Evolutionary conservation across 1,139 yeast genomes (phyloP).

Genomic region (Nakaseomyces uthaithaninus): DNA sequence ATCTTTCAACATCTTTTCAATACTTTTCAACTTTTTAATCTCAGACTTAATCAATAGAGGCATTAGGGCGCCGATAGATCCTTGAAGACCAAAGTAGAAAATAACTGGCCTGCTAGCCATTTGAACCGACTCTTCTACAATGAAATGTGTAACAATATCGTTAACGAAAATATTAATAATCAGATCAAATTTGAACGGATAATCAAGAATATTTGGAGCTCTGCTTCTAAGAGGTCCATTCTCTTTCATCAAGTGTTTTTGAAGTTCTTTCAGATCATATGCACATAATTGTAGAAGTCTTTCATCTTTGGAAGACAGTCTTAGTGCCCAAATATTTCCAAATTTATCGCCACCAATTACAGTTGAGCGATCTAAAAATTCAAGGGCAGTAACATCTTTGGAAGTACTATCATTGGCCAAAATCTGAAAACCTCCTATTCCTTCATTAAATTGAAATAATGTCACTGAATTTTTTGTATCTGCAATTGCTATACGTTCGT

Average conservation of each 20-base stretch:
- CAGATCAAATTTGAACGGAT: slow-evolving; percentile 44
- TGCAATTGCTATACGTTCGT: slow-evolving; percentile 56
- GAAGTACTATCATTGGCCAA: slow-evolving; percentile 64
- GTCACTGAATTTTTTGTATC: slow-evolving; percentile 61
- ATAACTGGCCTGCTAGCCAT: slow-evolving; percentile 53
- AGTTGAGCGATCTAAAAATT: slow-evolving; percentile 64
- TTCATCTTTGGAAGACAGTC: slow-evolving; percentile 42
- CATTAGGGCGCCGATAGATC: slow-evolving; percentile 64
- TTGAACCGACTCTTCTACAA: slow-evolving; percentile 17
- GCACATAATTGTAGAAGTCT: slow-evolving; percentile 9
- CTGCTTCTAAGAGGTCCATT: slow-evolving; percentile 8
- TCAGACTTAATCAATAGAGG: slow-evolving; percentile 64
- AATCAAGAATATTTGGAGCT: slow-evolving; percentile 25
- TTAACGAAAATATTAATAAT: slow-evolving; percentile 57
- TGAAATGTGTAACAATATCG: slow-evolving; percentile 63
- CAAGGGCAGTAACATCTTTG: slow-evolving; percentile 56
- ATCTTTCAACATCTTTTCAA: slow-evolving; percentile 47
- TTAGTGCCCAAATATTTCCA: slow-evolving; percentile 66
- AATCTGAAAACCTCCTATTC: slow-evolving; percentile 47
- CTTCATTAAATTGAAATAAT: slow-evolving; percentile 45
- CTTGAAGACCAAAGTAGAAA: slow-evolving; percentile 69
- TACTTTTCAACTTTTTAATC: slow-evolving; percentile 45
- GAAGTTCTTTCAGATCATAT: background rate
- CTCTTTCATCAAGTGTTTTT: slow-evolving; percentile 6
- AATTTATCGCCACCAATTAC: slow-evolving; percentile 83